Conservation (phyloP, 1,284 basidiomycete species). For the Melampsora larici-populina region DNA sequence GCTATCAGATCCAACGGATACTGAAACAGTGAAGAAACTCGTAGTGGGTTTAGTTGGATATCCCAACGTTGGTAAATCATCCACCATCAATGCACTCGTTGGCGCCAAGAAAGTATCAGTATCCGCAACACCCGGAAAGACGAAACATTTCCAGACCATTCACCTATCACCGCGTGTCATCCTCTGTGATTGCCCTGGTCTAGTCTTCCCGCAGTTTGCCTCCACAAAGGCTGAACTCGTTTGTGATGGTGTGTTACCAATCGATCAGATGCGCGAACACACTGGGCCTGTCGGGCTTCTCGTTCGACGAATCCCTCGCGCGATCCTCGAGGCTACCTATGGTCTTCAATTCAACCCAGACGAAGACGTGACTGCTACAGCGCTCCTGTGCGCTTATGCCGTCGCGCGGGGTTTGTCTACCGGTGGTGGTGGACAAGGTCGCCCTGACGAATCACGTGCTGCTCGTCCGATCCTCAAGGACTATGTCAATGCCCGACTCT, state of each 20-base stretch:
- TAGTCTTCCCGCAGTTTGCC: conserved; percentile 97
- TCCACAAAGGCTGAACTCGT: conserved; percentile 92
- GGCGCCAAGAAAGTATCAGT: conserved; percentile 89
- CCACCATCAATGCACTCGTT: conserved; percentile 62
- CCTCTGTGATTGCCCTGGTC: conserved; percentile 97
- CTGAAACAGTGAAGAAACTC: conserved; percentile 59
- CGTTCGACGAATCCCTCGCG: conserved; percentile 73
- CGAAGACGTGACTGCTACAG: conserved; percentile 81
- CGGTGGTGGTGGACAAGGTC: conserved; percentile 75
- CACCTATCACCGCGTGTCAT: conserved; percentile 79
- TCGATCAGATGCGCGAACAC: conserved; percentile 95
- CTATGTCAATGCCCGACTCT: conserved; percentile 89
- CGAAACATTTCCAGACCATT: conserved; percentile 99
- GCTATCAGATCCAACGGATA: conserved; percentile 24
- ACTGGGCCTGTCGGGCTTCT: conserved; percentile 81
- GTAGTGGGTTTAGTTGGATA: conserved; percentile 66
- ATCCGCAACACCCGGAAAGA: conserved; percentile 95
- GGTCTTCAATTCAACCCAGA: conserved; percentile 70
- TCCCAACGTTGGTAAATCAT: conserved; percentile 64
- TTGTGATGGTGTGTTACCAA: conserved; percentile 93
- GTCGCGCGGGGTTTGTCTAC: conserved; percentile 90
- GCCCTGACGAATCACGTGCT: conserved; percentile 92
- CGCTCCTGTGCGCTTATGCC: conserved; percentile 82
- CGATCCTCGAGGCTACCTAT: conserved; percentile 84
- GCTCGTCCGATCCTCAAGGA: conserved; percentile 94